Percentiles rank a stretch among this genome's conserved stretches.
phyloP scores from a whole-genome alignment of 208 protist species.

The Angomonas ambiguus region DNA sequence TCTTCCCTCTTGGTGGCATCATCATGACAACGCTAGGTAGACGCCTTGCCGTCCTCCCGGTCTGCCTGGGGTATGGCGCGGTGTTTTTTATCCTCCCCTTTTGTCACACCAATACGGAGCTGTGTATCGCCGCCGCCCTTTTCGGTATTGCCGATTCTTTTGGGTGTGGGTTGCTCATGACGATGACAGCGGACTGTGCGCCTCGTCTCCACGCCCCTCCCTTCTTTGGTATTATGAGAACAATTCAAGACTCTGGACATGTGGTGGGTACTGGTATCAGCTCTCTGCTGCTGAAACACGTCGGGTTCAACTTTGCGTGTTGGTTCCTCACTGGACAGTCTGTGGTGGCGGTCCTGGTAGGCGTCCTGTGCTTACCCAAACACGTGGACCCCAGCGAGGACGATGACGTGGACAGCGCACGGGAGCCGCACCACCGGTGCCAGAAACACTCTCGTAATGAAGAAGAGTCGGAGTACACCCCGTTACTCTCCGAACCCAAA shows the following conservation, averaged over 20 bases:
- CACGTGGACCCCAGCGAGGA: background rate
- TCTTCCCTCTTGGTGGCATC: constrained; percentile 78
- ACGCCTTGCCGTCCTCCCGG: constrained; percentile 56
- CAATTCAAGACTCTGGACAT: constrained; percentile 73
- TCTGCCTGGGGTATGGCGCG: constrained; percentile 37
- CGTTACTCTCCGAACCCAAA: too few species aligned
- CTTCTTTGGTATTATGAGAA: constrained; percentile 87
- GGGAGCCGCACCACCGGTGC: background rate
- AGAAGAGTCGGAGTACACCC: too few species aligned
- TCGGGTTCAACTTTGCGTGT: constrained; percentile 37
- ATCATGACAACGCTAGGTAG: constrained; percentile 63
- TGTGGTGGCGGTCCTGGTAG: constrained; percentile 47
- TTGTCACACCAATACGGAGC: constrained; percentile 22
- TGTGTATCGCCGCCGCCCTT: constrained; percentile 39
- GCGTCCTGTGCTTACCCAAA: constrained; percentile 19
- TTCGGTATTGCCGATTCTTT: constrained; percentile 75
- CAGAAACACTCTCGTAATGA: background rate
- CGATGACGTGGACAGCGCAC: background rate
- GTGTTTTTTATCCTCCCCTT: constrained; percentile 60
- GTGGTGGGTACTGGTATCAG: constrained; percentile 43
- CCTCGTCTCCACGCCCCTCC: constrained; percentile 42
- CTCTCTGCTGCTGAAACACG: constrained; percentile 27
- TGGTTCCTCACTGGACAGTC: constrained; percentile 38
- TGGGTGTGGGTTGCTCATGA: constrained; percentile 81
- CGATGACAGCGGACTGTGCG: constrained; percentile 62